phyloP scores from a whole-genome alignment of 768 basidiomycete genomes.

The Royoungia palumana region DNA sequence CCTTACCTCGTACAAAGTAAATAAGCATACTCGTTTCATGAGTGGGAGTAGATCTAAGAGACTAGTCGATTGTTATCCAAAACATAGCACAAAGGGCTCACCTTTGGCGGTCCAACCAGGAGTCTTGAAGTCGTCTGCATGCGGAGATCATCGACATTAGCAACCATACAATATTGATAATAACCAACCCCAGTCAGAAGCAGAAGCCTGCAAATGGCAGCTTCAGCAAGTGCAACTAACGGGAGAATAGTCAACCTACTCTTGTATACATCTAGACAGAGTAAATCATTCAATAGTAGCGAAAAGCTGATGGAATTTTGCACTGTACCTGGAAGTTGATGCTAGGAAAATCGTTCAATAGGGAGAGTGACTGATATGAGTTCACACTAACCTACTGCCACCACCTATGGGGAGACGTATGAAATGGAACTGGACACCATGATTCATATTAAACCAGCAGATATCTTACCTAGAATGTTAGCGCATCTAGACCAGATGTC shows the following conservation, averaged over 20 bases:
- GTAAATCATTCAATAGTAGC: background rate
- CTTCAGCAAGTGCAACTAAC: background rate
- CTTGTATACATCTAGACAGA: constrained; percentile 59
- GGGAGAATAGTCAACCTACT: constrained; percentile 28
- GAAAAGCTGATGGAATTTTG: background rate
- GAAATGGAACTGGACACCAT: background rate
- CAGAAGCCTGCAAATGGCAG: constrained; percentile 51
- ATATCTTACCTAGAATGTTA: constrained; percentile 51
- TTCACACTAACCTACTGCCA: constrained; percentile 47
- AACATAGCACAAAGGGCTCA: constrained; percentile 20
- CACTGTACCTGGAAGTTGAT: constrained; percentile 60
- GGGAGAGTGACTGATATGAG: background rate
- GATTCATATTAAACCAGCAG: background rate
- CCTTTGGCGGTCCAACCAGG: constrained; percentile 66
- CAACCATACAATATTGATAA: background rate
- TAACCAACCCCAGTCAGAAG: constrained; percentile 62
- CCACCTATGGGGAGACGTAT: constrained; percentile 35
- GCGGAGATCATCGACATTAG: background rate
- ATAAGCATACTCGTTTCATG: constrained; percentile 55
- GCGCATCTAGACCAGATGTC: constrained; percentile 46
- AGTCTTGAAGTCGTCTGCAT: constrained; percentile 66
- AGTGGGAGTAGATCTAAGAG: constrained; percentile 60
- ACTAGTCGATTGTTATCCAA: background rate
- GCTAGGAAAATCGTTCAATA: constrained; percentile 31
- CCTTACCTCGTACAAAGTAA: background rate